Evolutionary conservation across 305 asterid species (phyloP).

Genomic region (Plantago coronopus): DNA sequence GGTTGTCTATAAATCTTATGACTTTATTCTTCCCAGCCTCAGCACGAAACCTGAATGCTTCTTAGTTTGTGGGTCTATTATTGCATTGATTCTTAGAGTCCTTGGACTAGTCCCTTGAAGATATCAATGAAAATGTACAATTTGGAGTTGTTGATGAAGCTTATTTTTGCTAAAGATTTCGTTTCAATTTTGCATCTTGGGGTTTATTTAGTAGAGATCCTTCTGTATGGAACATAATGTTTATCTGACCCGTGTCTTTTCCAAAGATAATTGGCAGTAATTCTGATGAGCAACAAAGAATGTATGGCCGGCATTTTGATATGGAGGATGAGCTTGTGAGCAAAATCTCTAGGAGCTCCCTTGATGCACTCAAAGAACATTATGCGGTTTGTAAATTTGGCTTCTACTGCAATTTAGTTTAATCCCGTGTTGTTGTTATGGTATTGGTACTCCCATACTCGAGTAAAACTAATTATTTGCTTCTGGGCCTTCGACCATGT

Average conservation of each 20-base stretch:
- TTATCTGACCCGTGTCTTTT: constrained; percentile 1
- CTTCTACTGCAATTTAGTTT: constrained; percentile 4
- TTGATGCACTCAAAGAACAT: constrained; percentile 80
- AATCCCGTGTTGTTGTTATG: background rate
- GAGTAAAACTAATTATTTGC: background rate
- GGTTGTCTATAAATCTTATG: no score
- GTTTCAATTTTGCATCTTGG: no score
- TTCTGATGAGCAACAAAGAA: constrained; percentile 87
- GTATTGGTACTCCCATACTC: background rate
- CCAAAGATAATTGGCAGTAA: constrained; percentile 74
- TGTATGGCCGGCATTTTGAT: constrained; percentile 94
- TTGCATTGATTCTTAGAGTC: no score
- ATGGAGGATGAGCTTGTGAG: constrained; percentile 94
- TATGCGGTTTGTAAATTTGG: constrained; percentile 55
- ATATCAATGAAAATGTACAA: no score
- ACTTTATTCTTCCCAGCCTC: no score
- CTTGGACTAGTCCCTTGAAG: no score
- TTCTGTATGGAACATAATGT: no score
- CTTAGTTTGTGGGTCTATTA: no score
- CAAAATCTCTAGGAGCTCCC: constrained; percentile 76
- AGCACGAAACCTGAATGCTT: no score
- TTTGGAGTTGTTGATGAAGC: no score
- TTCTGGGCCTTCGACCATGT: constrained; percentile 3
- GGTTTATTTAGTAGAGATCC: no score
- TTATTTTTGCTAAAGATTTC: no score